Base-by-base conservation (phyloP, 495 filamentous ascomycete genomes). In the Penicillium tannophilum region DNA sequence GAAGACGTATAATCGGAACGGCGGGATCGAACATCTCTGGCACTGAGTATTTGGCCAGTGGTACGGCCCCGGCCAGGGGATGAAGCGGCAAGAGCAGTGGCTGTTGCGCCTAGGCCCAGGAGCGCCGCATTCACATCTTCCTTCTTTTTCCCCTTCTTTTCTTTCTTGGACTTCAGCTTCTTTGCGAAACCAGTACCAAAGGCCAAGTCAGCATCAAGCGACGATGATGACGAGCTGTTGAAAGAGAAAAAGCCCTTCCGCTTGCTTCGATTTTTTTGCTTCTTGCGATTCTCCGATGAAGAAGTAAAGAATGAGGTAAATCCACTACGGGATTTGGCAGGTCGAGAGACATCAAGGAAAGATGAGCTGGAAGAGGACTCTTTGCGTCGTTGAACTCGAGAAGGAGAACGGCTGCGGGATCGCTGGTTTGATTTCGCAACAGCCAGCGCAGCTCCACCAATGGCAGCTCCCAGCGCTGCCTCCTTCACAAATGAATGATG, bases 191-290 rank as follows among this genome's bases (percentile, higher is more conserved):
- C 71, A 49, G 50, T 67, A 16, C 76, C 71, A 63, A 82, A 86
- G 0, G 79, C 80, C 17, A 87, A 70, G 58, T 81, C 82, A 20
- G 72, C 70, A 63, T 84, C 83, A 9, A 83, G 74, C 1, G 85
- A 86, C 0, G 84, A 86, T 2, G 82, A 83, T 6, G 86, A 88
- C 1, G 75, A 80, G 61, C 84, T 84, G 31, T 78, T 77, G 63
- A 87, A 84, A 46, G 73, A 80, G 71, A 88, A 88, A 62, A 89
- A 83, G 26, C 84, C 80, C 35, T 70, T 71, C 4, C 67, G 58
- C 63, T 76, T 76, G 55, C 79, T 81, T 20, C 70, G 64, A 11
- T 67, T 67, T 19, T 36, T 36, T 12, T 73, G 78, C 51, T 72
- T 75, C 52, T 54, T 54, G 31, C 78, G 76, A 57, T 82, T 78